A percentile compares a stretch with the other conserved stretches of the same genome.
These are phyloP conservation scores for Hawksworthiomyces lignivorus DNA, from an alignment of 2,329 filamentous ascomycete genomes.

Conservation along the genomic window DNA sequence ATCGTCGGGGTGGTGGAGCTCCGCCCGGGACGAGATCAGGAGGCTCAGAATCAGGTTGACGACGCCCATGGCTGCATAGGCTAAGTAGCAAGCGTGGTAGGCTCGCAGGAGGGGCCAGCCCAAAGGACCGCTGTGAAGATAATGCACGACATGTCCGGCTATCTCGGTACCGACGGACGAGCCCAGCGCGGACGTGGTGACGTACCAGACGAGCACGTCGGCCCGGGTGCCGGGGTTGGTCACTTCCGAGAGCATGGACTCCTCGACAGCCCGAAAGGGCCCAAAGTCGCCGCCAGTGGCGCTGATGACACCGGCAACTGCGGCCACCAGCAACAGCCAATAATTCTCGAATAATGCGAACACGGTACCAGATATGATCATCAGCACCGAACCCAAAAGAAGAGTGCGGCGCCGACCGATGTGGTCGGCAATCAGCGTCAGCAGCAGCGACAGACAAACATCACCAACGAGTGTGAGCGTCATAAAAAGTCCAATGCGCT, in stretches of 20 bases:
- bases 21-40: slow-evolving; percentile 42
- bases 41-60: slow-evolving; percentile 40
- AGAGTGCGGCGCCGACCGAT: slow-evolving; percentile 50
- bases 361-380: slow-evolving; percentile 46
- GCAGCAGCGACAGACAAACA: slow-evolving; percentile 47
- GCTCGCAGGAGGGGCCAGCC: slow-evolving; percentile 42
- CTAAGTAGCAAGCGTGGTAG: slow-evolving; percentile 51
- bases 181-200: slow-evolving; percentile 48
- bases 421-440: slow-evolving; percentile 52
- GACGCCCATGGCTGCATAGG: slow-evolving; percentile 49
- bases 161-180: slow-evolving; percentile 45
- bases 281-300: slow-evolving; percentile 59
- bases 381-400: slow-evolving; percentile 44
- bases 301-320: slow-evolving; percentile 54
- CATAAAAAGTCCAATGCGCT: slow-evolving; percentile 57
- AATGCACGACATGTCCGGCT: slow-evolving; percentile 43
- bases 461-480: slow-evolving; percentile 55
- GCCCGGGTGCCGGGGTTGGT: slow-evolving; percentile 45
- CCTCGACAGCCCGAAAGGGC: slow-evolving; percentile 59
- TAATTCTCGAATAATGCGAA: slow-evolving; percentile 50
- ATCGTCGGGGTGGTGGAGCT: slow-evolving; percentile 27
- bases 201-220: slow-evolving; percentile 62
- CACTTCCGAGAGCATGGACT: slow-evolving; percentile 55
- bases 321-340: slow-evolving; percentile 50
- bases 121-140: slow-evolving; percentile 29